Evolutionary conservation across 202 grass and related monocot genomes (phyloP), one percentile per base, ranked within the genome.

Genomic region (Dendrocalamus latiflorus): DNA sequence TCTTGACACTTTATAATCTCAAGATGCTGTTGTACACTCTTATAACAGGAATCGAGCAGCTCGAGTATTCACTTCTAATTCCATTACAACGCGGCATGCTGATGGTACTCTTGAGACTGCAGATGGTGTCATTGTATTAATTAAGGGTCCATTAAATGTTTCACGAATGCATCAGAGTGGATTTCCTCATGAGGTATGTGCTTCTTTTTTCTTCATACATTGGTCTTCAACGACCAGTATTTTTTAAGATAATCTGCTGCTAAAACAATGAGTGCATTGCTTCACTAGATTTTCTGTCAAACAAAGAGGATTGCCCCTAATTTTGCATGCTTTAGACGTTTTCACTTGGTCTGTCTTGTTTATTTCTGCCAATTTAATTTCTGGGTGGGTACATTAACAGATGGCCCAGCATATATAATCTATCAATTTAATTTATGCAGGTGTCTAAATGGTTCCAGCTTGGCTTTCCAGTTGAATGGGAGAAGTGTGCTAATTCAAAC

Each of bases 131-230:
- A 48, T 3, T 20, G 26, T 97, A 76, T 25, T 43, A 66, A 38
- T 84, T 30, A 33, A 42, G 43, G 24, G 87, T 65, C 44, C 48
- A 76, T 79, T 93, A 26, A 90, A 92, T 64, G 51, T 13, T 25
- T 2, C 11, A 6, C 66, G 56, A 21, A 90, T 66, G 28, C 54
- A 18, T 6, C 42, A 55, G 1, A 94, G 87, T 83, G 91, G 91
- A 71, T 97, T 97, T 88, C 18, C 91, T 66, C 0, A 44, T 48
- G 56, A 97, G 94, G 94, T 94, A 61, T 71, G 74, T 74, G 1
- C 9, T 82, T 70, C 39, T 41, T 77, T 6, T 43, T 53, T 20
- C 20, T 48, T 41, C 9, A 20, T 25, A 4, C 48, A 48, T 76
- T 66, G 14, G 54, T 45, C 24, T 54, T 17, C 6, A 55, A n/a